phyloP scores from a whole-genome alignment of 2,329 filamentous ascomycete species.

The Aspergillus spinulosporus region DNA sequence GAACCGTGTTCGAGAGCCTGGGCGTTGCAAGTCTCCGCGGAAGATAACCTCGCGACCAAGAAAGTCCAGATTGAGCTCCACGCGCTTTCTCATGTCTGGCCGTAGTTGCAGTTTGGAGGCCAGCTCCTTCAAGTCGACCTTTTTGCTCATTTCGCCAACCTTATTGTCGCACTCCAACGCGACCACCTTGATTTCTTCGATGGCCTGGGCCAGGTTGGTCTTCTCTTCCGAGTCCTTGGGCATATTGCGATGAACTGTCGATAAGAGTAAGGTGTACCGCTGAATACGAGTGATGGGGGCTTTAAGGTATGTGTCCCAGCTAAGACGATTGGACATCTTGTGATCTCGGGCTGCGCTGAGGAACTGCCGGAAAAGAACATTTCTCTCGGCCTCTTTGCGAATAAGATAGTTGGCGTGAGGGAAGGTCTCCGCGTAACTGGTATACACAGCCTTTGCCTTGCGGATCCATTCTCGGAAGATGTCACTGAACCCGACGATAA shows the following conservation, averaged over 20 bases:
- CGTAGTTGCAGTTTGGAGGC: conserved; percentile 79
- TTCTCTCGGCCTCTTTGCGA: conserved; percentile 78
- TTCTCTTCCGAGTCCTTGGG: conserved; percentile 85
- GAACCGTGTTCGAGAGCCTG: conserved; percentile 83
- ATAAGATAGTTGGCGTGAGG: conserved; percentile 81
- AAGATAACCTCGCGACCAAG: conserved; percentile 88
- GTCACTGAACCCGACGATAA: conserved; percentile 90
- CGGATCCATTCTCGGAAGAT: conserved; percentile 98
- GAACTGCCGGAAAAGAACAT: conserved; percentile 83
- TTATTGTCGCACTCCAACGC: conserved; percentile 88
- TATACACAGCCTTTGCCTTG: conserved; percentile 83
- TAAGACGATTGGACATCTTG: conserved; percentile 75
- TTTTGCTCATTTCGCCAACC: conserved; percentile 88
- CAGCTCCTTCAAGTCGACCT: conserved; percentile 84
- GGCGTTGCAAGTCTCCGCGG: conserved; percentile 83
- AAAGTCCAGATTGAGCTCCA: conserved; percentile 87
- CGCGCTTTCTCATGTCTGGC: conserved; percentile 78
- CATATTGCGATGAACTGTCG: conserved; percentile 82
- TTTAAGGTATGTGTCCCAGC: conserved; percentile 94
- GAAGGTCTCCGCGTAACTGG: conserved; percentile 87
- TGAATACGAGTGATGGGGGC: conserved; percentile 90
- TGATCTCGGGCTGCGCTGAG: conserved; percentile 77
- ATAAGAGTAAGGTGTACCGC: conserved; percentile 79
- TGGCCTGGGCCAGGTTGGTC: conserved; percentile 75
- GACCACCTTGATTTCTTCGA: conserved; percentile 87